Percentiles rank a stretch among this genome's conserved stretches.
These are phyloP conservation scores for Cyclotella sp. DNA, from an alignment of 108 stramenopile species.

Conservation along the genomic window DNA sequence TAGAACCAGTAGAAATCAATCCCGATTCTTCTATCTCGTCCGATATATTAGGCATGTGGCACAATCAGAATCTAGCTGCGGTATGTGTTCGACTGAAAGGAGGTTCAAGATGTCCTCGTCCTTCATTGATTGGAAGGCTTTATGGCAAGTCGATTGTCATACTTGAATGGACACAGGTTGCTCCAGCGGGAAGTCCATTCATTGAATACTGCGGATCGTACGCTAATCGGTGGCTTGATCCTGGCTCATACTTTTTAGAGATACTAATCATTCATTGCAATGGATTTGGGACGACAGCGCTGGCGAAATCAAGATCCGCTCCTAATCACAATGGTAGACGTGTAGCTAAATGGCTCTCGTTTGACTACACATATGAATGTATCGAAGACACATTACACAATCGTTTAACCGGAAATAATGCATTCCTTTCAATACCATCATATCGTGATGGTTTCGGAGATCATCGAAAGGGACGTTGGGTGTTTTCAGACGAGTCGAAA, in stretches of 20 bases:
- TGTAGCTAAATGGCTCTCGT: neutral
- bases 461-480: neutral
- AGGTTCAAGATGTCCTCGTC: slow-evolving; percentile 10
- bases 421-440: neutral
- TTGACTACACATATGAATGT: slow-evolving; percentile 9
- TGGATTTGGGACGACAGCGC: neutral
- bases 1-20: slow-evolving; percentile 11
- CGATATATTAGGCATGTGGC: neutral
- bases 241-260: slow-evolving; percentile 7
- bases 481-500: neutral
- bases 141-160: slow-evolving; percentile 1
- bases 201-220: slow-evolving; percentile 12
- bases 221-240: neutral
- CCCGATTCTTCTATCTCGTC: slow-evolving; percentile 1
- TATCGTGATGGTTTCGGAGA: neutral
- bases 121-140: neutral
- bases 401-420: slow-evolving; percentile 7
- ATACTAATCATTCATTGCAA: slow-evolving; percentile 21
- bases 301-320: neutral
- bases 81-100: neutral
- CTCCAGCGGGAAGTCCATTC: too few species aligned
- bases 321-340: neutral
- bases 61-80: neutral
- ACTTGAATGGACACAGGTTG: neutral
- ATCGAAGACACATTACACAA: neutral